phyloP scores from a whole-genome alignment of 1,139 yeast genomes.

The Saccharomyces hybrid region DNA sequence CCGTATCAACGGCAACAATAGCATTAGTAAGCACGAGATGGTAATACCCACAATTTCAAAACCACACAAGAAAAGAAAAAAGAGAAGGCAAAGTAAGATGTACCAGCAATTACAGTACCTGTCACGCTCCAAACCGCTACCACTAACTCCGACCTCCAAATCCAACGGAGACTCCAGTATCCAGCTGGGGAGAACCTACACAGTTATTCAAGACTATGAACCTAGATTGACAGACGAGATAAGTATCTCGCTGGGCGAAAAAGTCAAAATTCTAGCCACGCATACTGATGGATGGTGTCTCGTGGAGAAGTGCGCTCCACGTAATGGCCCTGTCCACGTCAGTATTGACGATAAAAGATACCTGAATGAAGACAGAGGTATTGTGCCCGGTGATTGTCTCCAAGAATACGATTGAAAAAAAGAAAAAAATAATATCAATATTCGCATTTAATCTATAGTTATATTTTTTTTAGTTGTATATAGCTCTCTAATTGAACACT shows the following conservation, averaged over 20 bases:
- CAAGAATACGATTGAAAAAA: slow-evolving; percentile 1
- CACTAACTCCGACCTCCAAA: slow-evolving; percentile 14
- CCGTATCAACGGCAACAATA: not conserved
- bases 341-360: slow-evolving; percentile 17
- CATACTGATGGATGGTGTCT: slow-evolving; percentile 40
- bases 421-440: not conserved
- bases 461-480: not conserved
- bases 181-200: slow-evolving; percentile 13
- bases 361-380: slow-evolving; percentile 34
- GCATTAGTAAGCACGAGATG: not conserved
- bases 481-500: slow-evolving; percentile 16
- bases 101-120: slow-evolving; percentile 13
- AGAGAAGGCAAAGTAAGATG: slow-evolving; percentile 9
- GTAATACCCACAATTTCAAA: not conserved
- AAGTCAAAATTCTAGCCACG: slow-evolving; percentile 31
- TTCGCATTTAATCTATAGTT: not conserved
- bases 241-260: slow-evolving; percentile 28
- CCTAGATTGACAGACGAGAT: slow-evolving; percentile 35
- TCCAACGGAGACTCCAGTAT: not conserved
- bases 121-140: slow-evolving; percentile 18
- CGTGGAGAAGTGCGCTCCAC: slow-evolving; percentile 30
- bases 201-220: slow-evolving; percentile 23
- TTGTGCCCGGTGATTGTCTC: slow-evolving; percentile 34
- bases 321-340: not conserved
- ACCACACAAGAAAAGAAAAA: slow-evolving; percentile 4